Base-by-base conservation (phyloP, 192 early-diverging fungal genomes). In the Oehlia diaphana region DNA sequence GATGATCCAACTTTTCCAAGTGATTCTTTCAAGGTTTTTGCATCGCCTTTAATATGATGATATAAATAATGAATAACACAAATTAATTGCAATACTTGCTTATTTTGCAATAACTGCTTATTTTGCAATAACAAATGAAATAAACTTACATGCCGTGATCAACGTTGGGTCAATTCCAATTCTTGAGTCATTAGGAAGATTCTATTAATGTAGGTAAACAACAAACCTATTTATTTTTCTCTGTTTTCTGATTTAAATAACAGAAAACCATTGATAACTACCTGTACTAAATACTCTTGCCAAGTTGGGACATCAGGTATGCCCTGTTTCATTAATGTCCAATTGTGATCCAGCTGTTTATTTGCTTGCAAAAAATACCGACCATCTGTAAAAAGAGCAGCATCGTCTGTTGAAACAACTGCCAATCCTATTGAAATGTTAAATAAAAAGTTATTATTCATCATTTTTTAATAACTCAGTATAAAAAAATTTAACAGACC, bases 291-390 rank as follows among this genome's bases (percentile, higher is more conserved):
- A 87, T 94, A 99, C 69, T 95, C 93, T 83, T 96, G 94, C 90
- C 94, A 95, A 23, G 92, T 93, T 16, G 96, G 96, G 2, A 96
- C 93, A 47, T 93, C 92, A 1, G 94, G 92, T 35, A 96, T 80
- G 16, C 96, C 98, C 77, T 87, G 85, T 88, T 99, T 99, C 93
- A 96, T 95, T 85, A 99, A 85, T 63, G 89, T 93, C 98, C 98
- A 99, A 86, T 96, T 96, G 72, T 63, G 70, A 83, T 97, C 96
- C 79, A 99, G 88, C 85, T 99, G 95, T 83, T 95, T 86, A 4
- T 92, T 90, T 16, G 96, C 98, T 82, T 99, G 98, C 79, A 99
- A 85, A 86, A 96, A 98, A 92, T 99, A 99, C 68, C 98, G 91
- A 7, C 98, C 98, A 83, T 99, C 98, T 8, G 98, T 99, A 82